Base-by-base conservation (phyloP, 1,139 yeast genomes). In the Geotrichum europaeum region DNA sequence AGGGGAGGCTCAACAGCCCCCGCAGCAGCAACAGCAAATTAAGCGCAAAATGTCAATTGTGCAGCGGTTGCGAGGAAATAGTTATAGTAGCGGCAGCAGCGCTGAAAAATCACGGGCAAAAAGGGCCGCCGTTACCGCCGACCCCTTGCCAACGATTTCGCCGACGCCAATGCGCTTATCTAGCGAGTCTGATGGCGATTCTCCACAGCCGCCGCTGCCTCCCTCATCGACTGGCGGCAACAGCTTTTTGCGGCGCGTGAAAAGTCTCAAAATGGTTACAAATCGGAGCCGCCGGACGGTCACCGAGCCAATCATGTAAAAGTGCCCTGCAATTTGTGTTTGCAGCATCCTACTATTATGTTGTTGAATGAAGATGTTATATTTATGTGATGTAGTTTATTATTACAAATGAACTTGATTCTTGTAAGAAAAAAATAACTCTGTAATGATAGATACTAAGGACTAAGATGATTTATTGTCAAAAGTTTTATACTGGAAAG, bases 211-310 rank as follows among this genome's bases (percentile, higher is more conserved):
- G 22, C 55, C 53, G 22, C 7, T 55, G 3, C 36, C 55, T 22
- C 56, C 55, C 9, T 9, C 32, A 28, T 7, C 32, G 32, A 7
- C 7, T 28, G 9, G 32, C 6, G 10, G 66, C 43, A 57, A 75
- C 64, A 79, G 89, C 12, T 79, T 91, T 66, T 77, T 91, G 68
- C 84, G 88, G 70, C 85, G 97, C 73, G 97, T 91, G 54, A 89
- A 88, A 77, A 88, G 96, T 79, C 81, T 91, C 6, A 51, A 30
- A 18, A 34, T 52, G 55, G 55, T 20, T 34, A 20, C 53, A 40
- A 40, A 18, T 15, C 22, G 47, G 47, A 9, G 47, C 47, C 47
- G 47, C 47, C 47, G 47, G 47, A 40, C 47, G 47, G 47, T 15
- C 20, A 15, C 47, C 20, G 47, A 40, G 22, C 47, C n/a, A 5